phyloP scores from a whole-genome alignment of 2,329 filamentous ascomycete species.

The Pyricularia sp. region DNA sequence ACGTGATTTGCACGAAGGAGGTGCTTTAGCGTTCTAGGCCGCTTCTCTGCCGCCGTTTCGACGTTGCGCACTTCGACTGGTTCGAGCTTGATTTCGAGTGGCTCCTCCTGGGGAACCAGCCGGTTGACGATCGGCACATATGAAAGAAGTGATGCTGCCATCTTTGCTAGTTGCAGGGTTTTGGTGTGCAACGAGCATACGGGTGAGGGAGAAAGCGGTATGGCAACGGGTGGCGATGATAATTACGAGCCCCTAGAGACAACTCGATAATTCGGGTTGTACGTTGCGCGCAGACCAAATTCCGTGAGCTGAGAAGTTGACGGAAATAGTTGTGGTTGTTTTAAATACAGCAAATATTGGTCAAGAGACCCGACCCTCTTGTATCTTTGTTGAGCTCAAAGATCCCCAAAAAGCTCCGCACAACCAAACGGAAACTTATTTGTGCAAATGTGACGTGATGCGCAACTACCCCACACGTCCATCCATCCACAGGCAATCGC shows the following conservation, averaged over 20 bases:
- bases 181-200: not conserved
- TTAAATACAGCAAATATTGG: not conserved
- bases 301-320: not conserved
- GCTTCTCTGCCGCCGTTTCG: slow-evolving; percentile 67
- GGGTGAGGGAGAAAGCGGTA: not conserved
- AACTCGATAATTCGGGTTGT: not conserved
- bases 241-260: not conserved
- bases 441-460: not conserved
- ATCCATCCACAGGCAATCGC: not conserved
- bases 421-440: not conserved
- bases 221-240: not conserved
- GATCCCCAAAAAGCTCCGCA: not conserved
- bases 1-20: slow-evolving; percentile 83
- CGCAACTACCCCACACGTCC: not conserved
- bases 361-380: not conserved
- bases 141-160: slow-evolving; percentile 14
- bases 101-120: slow-evolving; percentile 12
- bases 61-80: slow-evolving; percentile 64
- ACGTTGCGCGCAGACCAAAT: not conserved
- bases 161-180: slow-evolving; percentile 1
- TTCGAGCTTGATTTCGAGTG: slow-evolving; percentile 41
- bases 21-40: slow-evolving; percentile 75
- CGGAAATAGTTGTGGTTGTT: not conserved
- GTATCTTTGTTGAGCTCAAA: not conserved
- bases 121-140: slow-evolving; percentile 17